A percentile compares a stretch with the other conserved stretches of the same genome.
These are phyloP conservation scores for Gossypium longicalyx DNA, from an alignment of 345 rosid genomes.

Conservation along the genomic window DNA sequence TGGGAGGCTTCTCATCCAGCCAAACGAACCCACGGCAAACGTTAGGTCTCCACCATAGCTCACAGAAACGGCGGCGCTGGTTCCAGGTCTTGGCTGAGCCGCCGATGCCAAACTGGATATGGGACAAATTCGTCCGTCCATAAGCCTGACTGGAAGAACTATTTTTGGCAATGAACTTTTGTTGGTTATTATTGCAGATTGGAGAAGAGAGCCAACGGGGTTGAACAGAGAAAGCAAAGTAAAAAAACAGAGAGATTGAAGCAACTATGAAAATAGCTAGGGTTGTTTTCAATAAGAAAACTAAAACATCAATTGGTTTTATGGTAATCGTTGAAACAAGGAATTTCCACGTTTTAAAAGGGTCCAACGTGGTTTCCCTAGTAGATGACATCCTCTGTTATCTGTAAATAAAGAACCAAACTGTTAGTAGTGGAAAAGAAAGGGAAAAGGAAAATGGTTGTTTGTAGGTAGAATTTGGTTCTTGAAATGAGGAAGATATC, in stretches of 20 bases:
- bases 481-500: neutral
- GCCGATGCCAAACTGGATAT: conserved; percentile 68
- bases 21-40: conserved; percentile 73
- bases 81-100: conserved; percentile 82
- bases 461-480: neutral
- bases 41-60: conserved; percentile 80
- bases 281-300: conserved; percentile 7
- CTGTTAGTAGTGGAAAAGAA: neutral
- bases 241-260: neutral
- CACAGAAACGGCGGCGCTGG: conserved; percentile 51
- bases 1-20: conserved; percentile 61
- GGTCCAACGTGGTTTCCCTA: neutral
- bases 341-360: conserved; percentile 4
- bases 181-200: conserved; percentile 18
- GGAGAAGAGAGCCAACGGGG: conserved; percentile 18
- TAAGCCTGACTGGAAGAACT: neutral
- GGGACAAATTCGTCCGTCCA: conserved; percentile 49
- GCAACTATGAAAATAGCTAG: neutral
- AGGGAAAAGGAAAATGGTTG: neutral
- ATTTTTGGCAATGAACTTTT: neutral
- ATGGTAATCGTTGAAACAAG: neutral
- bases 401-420: neutral
- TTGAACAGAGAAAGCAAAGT: neutral
- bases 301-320: conserved; percentile 2
- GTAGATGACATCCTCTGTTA: neutral